Conservation (phyloP, 305 asterid genomes). For the Ajuga reptans region DNA sequence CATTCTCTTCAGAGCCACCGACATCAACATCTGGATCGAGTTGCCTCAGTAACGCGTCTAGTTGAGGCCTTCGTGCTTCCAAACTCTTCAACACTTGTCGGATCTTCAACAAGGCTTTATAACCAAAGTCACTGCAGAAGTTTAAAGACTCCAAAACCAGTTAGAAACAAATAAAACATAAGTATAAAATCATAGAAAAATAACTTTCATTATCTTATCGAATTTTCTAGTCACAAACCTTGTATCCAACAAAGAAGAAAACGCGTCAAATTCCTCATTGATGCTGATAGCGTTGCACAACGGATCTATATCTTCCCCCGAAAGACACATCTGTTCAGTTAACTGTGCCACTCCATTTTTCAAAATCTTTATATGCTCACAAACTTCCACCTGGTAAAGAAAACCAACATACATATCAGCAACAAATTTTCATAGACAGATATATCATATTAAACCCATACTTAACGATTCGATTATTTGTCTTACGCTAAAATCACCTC, state of each 20-base stretch:
- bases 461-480: too few species aligned
- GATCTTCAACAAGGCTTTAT: neutral
- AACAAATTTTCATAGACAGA: neutral
- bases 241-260: constrained; percentile 4
- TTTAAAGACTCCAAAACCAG: too few species aligned
- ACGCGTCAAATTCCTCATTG: constrained; percentile 11
- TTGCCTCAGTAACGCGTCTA: neutral
- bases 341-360: neutral
- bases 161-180: too few species aligned
- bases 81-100: constrained; percentile 7
- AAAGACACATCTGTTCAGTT: neutral
- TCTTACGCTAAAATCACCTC: too few species aligned
- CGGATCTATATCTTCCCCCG: neutral
- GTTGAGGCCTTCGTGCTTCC: constrained; percentile 6
- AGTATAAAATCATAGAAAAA: too few species aligned
- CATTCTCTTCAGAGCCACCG: neutral
- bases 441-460: too few species aligned
- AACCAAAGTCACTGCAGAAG: constrained; percentile 12
- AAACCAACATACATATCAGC: neutral
- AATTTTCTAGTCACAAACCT: constrained; percentile 20
- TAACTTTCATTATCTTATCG: neutral
- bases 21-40: neutral
- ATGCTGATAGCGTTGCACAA: neutral
- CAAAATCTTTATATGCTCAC: neutral
- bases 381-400: constrained; percentile 20